Percentiles rank a stretch among this genome's conserved stretches.
These are phyloP conservation scores for Prunus davidiana DNA, from an alignment of 306 rosid genomes.

Conservation along the genomic window DNA sequence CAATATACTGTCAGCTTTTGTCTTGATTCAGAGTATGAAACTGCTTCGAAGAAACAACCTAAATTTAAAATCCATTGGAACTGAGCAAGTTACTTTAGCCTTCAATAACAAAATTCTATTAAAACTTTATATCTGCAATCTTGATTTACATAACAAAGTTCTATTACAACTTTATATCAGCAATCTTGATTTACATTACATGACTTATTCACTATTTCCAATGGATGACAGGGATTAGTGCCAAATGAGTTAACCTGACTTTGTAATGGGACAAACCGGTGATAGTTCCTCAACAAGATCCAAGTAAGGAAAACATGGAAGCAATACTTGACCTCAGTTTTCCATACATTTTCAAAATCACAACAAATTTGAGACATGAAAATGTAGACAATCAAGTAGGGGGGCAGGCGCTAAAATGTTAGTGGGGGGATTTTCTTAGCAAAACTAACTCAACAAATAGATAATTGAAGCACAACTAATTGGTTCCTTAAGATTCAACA, in stretches of 20 bases:
- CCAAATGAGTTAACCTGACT: background rate
- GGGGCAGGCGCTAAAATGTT: background rate
- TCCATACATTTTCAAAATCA: background rate
- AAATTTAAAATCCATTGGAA: background rate
- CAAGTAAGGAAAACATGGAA: background rate
- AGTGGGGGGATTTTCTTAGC: background rate
- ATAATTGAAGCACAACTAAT: background rate
- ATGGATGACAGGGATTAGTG: background rate
- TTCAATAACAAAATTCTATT: background rate
- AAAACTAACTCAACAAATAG: background rate
- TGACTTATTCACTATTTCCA: background rate
- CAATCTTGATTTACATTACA: background rate
- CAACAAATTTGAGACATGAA: background rate
- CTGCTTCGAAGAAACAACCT: background rate
- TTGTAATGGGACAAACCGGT: background rate
- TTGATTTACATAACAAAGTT: background rate
- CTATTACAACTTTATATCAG: background rate
- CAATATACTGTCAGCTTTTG: background rate
- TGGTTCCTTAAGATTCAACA: background rate
- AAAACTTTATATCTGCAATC: background rate
- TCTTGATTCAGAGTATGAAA: background rate
- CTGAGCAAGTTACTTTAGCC: background rate
- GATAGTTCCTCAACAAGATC: background rate
- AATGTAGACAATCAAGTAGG: background rate
- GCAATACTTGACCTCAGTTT: background rate